Conservation (phyloP, 306 rosid genomes). For the Rosa rugosa region DNA sequence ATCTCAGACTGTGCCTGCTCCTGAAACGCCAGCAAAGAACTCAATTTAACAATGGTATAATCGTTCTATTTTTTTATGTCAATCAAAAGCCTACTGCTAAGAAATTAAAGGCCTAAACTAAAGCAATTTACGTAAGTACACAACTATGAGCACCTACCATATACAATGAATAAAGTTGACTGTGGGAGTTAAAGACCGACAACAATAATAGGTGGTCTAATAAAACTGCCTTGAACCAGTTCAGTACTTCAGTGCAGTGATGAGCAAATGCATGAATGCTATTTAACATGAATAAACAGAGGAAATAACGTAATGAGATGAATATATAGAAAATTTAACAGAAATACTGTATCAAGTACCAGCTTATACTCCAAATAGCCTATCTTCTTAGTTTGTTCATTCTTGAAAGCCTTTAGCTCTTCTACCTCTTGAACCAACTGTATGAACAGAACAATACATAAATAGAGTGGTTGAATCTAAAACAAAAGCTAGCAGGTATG, state of each 20-base stretch:
- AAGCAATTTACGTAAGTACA: neutral
- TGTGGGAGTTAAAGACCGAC: neutral
- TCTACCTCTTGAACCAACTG: constrained; percentile 52
- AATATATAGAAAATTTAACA: constrained; percentile 18
- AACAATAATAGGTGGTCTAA: neutral
- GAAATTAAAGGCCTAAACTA: neutral
- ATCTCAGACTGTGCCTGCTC: constrained; percentile 47
- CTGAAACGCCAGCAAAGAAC: constrained; percentile 34
- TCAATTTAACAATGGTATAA: constrained; percentile 12
- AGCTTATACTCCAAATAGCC: constrained; percentile 49
- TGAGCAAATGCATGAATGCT: constrained; percentile 16
- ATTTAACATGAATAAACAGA: neutral
- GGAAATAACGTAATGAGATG: neutral
- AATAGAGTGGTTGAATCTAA: constrained; percentile 1
- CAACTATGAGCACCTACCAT: neutral
- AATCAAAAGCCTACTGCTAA: neutral
- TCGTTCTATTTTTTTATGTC: neutral
- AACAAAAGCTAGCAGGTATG: neutral
- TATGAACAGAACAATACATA: constrained; percentile 12
- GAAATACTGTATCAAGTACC: constrained; percentile 41
- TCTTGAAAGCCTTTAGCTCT: constrained; percentile 42
- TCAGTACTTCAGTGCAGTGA: neutral
- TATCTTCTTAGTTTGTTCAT: constrained; percentile 38
- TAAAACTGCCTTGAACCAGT: neutral
- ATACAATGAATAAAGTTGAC: neutral